Percentiles rank a stretch among this genome's conserved stretches.
These are phyloP conservation scores for Xylaria sp. DNA, from an alignment of 2,329 filamentous ascomycete genomes.

Conservation along the genomic window DNA sequence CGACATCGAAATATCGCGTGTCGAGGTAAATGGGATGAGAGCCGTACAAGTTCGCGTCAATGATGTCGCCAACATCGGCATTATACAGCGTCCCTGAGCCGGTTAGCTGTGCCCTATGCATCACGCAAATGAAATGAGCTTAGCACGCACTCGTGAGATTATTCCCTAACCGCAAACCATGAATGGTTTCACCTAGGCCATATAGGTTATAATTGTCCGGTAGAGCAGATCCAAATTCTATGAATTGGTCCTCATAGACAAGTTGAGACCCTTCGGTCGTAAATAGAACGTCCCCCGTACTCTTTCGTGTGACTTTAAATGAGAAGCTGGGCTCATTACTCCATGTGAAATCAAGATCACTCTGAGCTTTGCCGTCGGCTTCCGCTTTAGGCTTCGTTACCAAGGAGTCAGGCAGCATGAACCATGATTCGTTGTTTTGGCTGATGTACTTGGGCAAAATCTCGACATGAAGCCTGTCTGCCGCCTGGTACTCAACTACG, in stretches of 20 bases:
- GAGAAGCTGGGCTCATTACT: constrained; percentile 70
- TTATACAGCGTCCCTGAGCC: constrained; percentile 63
- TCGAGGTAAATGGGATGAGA: constrained; percentile 83
- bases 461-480: constrained; percentile 74
- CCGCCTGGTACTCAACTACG: constrained; percentile 74
- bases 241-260: constrained; percentile 81
- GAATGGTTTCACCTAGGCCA: constrained; percentile 79
- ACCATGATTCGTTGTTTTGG: constrained; percentile 72
- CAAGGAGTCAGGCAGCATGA: constrained; percentile 71
- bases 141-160: constrained; percentile 71
- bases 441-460: constrained; percentile 75
- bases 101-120: constrained; percentile 8
- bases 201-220: constrained; percentile 81
- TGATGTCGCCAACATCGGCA: constrained; percentile 73
- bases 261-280: constrained; percentile 71
- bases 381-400: constrained; percentile 65
- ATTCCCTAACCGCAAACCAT: constrained; percentile 76
- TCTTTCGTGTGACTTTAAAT: constrained; percentile 71
- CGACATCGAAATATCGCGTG: constrained; percentile 76
- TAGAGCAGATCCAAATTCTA: constrained; percentile 74
- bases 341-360: constrained; percentile 67
- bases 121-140: not conserved
- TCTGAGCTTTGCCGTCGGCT: constrained; percentile 59
- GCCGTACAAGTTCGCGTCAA: constrained; percentile 78
- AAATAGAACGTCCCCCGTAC: constrained; percentile 74